These are phyloP conservation scores for Epichloe festucae DNA, from an alignment of 2,329 filamentous ascomycete species.

Conservation along the genomic window DNA sequence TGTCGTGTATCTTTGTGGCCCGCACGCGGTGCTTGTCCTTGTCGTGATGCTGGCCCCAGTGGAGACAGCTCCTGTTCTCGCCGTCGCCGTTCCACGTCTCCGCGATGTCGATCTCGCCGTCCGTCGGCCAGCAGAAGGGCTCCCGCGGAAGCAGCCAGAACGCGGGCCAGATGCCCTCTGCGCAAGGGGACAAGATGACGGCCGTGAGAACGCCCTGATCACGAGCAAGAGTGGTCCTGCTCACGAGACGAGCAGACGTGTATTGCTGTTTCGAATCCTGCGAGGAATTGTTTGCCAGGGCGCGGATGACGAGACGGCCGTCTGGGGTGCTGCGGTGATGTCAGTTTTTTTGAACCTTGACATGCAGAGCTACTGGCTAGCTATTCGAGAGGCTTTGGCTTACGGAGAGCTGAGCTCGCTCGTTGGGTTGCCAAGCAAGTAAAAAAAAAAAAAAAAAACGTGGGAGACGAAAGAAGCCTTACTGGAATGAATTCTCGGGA, in stretches of 20 bases:
- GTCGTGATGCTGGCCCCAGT: slow-evolving; percentile 46
- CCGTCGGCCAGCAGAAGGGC: slow-evolving; percentile 44
- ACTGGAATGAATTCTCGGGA: slow-evolving; percentile 40
- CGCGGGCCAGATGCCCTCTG: slow-evolving; percentile 46
- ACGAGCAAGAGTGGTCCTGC: slow-evolving; percentile 34
- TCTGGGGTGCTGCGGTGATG: slow-evolving; percentile 26
- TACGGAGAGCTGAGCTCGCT: too few species aligned
- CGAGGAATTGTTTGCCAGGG: slow-evolving; percentile 25
- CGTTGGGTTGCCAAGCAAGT: neutral
- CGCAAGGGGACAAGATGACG: slow-evolving; percentile 37
- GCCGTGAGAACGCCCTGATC: slow-evolving; percentile 40
- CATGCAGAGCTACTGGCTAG: too few species aligned
- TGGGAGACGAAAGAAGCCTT: slow-evolving; percentile 2
- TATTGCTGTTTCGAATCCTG: slow-evolving; percentile 28
- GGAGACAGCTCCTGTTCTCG: slow-evolving; percentile 43
- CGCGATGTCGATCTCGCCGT: slow-evolving; percentile 48
- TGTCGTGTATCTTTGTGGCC: slow-evolving; percentile 35
- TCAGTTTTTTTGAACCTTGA: neutral
- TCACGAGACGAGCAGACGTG: slow-evolving; percentile 43
- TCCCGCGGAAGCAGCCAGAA: slow-evolving; percentile 48
- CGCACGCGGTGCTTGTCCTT: slow-evolving; percentile 41
- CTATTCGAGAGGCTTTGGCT: too few species aligned
- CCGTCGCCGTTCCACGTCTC: slow-evolving; percentile 48
- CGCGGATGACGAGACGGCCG: slow-evolving; percentile 38
- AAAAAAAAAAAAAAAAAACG: neutral